Evolutionary conservation across 2,329 filamentous ascomycete species (phyloP), one percentile per base, ranked within the genome.

Genomic region (Coniochaeta sp.): DNA sequence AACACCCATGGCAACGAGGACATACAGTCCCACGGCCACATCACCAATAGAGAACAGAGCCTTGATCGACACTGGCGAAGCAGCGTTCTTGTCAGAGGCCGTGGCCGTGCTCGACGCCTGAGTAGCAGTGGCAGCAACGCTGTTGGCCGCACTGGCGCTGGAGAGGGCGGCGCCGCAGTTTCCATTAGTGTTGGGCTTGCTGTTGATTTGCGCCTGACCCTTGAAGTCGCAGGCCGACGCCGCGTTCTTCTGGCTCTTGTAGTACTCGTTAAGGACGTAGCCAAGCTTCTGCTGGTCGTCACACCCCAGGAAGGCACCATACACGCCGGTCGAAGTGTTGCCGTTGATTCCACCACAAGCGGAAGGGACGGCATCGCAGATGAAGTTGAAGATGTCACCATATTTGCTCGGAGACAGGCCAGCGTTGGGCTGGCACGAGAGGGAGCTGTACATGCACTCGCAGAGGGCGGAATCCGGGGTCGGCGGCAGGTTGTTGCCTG

Each of bases 281-380:
- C 81, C 81, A 35, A 95, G 81, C 77, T 91, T 81, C 70, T 89
- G 77, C 59, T 77, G 76, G 61, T 80, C 63, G 59, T 76, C 75
- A 76, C 89, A 95, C 83, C 90, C 89, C 68, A 82, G 81, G 76
- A 88, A 90, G 47, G 86, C 80, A 60, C 89, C 89, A 68, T 88
- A 94, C 55, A 77, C 71, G 62, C 87, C 89, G 18, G 75, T 78
- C 54, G 78, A 81, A 49, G 78, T 78, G 69, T 91, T 86, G 58
- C 76, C 77, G 57, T 70, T 73, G 70, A 94, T 90, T 51, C 85
- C 88, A 22, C 68, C 71, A 71, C 89, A 94, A 58, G 79, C 76
- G 31, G 67, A 63, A 45, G 70, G 65, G 53, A 75, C 66, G 42
- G 70, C 63, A 52, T 82, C 85, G 71, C 89, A 94, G 68, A 92